Base-by-base conservation (phyloP, 2,329 filamentous ascomycete species). In the Sphaerulina populicola region DNA sequence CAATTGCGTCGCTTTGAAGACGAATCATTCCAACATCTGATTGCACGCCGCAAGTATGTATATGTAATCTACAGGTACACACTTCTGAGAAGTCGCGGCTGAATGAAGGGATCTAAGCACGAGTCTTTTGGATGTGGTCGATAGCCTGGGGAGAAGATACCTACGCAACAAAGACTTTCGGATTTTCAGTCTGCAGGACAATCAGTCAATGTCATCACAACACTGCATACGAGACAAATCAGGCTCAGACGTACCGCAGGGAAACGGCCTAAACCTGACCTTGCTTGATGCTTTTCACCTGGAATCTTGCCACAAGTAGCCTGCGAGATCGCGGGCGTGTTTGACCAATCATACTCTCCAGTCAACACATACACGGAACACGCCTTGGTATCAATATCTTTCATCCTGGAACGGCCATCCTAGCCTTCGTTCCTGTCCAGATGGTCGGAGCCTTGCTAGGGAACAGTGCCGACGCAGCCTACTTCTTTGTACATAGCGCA, bases 331-430 rank as follows among this genome's bases (percentile, higher is more conserved):
- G 67, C 69, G 2, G 72, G 71, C 1, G 72, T 74, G 51, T 71
- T 74, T n/a, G 63, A 68, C 71, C 71, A 73, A 55, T 74, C 72
- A 56, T 78, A 67, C 66, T 77, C 71, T 45, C 74, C 74, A 0
- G 73, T 76, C 30, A 77, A 64, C 71, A 76, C 75, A 62, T 70
- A 76, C 1, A 76, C 71, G 2, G 74, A 74, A 50, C 74, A 77
- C 51, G 66, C 69, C 54, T 73, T 71, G 2, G 71, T 73, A 54
- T 77, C 69, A 60, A 77, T 76, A 6, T 62, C 48, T 14, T 52
- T 50, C 55, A 59, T 58, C 48, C 72, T 69, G 10, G 67, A 62
- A 23, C 74, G 70, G 8, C 71, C 74, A 57, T 77, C 74, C 64
- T 70, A 77, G 42, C 73, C 69, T 64, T 6, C 73, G 67, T 12